Evolutionary conservation across 768 basidiomycete genomes (phyloP).

Genomic region (Tulasnella sp.): DNA sequence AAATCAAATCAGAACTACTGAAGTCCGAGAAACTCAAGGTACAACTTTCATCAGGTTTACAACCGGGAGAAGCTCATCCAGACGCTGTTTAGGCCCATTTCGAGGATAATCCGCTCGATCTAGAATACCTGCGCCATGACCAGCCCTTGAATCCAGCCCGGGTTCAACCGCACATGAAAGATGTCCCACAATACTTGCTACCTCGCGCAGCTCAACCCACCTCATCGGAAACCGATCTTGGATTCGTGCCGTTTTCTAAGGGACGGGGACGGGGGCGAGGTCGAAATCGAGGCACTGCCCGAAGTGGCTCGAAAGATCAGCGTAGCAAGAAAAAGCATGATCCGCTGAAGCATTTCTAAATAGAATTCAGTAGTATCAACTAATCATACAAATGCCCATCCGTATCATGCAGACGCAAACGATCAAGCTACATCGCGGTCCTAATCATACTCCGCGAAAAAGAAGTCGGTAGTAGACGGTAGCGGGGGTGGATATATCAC

Average conservation of each 20-base stretch:
- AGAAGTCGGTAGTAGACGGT: conserved; percentile 70
- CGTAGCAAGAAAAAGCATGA: neutral
- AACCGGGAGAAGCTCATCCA: neutral
- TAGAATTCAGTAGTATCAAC: neutral
- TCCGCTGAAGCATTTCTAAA: neutral
- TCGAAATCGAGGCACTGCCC: neutral
- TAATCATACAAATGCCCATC: neutral
- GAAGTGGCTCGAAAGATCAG: neutral
- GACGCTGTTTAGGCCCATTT: conserved; percentile 70
- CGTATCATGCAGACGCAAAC: neutral
- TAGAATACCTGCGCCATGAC: conserved; percentile 88
- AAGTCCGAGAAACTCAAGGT: conserved; percentile 97
- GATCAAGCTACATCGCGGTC: neutral
- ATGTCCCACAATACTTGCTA: conserved; percentile 85
- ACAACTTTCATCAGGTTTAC: conserved; percentile 16
- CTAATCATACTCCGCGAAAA: conserved; percentile 51
- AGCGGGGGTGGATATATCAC: conserved; percentile 67
- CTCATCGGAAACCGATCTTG: neutral
- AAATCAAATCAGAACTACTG: conserved; percentile 83
- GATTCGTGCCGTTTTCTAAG: neutral
- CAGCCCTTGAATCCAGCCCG: conserved; percentile 85
- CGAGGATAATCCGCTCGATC: conserved; percentile 89
- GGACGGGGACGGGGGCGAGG: neutral
- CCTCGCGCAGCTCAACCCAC: conserved; percentile 30
- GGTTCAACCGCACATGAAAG: conserved; percentile 89